These are phyloP conservation scores for Epichloe amarillans DNA, from an alignment of 2,329 filamentous ascomycete genomes.

Conservation along the genomic window DNA sequence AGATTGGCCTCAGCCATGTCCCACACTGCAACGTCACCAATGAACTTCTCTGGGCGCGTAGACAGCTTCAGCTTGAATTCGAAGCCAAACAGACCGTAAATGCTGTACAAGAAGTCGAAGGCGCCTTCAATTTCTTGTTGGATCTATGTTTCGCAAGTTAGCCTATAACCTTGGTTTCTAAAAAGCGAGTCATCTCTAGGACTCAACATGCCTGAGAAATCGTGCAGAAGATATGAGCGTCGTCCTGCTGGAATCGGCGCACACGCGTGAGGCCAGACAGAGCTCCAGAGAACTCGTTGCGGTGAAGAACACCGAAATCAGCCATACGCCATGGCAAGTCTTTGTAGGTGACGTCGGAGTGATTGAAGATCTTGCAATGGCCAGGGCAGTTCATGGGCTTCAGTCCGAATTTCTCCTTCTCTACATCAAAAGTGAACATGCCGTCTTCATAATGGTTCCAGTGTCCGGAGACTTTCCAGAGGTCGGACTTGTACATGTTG, in stretches of 20 bases:
- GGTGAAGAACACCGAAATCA: slow-evolving; percentile 89
- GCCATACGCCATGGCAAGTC: slow-evolving; percentile 87
- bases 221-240: slow-evolving; percentile 85
- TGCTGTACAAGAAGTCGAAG: slow-evolving; percentile 73
- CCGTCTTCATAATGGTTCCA: slow-evolving; percentile 81
- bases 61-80: slow-evolving; percentile 91
- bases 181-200: too few species aligned
- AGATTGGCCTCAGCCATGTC: slow-evolving; percentile 74
- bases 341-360: slow-evolving; percentile 67
- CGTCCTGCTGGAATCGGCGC: slow-evolving; percentile 88
- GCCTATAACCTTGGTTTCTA: background rate
- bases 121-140: slow-evolving; percentile 51
- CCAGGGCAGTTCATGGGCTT: slow-evolving; percentile 99
- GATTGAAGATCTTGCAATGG: slow-evolving; percentile 77
- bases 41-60: slow-evolving; percentile 75
- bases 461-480: slow-evolving; percentile 93
- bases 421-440: slow-evolving; percentile 65
- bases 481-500: slow-evolving; percentile 81
- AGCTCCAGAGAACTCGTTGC: slow-evolving; percentile 89
- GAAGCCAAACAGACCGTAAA: slow-evolving; percentile 49
- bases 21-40: slow-evolving; percentile 81
- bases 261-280: slow-evolving; percentile 84
- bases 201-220: slow-evolving; percentile 19
- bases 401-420: slow-evolving; percentile 60
- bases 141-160: slow-evolving; percentile 15